Percentiles rank a stretch among this genome's conserved stretches.
Conservation (phyloP, 2,329 filamentous ascomycete species). For the Ceratocystis cacaofunesta region DNA sequence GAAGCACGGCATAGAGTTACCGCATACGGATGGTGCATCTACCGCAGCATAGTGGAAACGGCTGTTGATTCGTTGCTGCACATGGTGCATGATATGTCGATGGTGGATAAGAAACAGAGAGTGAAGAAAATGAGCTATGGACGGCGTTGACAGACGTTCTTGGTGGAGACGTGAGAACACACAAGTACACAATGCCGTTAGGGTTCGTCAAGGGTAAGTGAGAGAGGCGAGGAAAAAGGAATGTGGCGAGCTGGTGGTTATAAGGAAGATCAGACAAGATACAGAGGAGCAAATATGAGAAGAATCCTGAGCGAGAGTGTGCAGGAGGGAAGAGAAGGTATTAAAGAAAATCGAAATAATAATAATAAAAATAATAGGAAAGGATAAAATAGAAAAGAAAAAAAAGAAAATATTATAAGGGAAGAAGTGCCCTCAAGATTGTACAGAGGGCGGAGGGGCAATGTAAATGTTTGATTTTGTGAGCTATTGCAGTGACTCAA, state of each 20-base stretch:
- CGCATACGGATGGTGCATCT: background rate
- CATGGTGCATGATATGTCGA: constrained; percentile 41
- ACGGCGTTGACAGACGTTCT: background rate
- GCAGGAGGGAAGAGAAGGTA: background rate
- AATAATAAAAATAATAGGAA: constrained; percentile 3
- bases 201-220: background rate
- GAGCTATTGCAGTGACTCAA: background rate
- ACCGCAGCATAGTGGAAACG: background rate
- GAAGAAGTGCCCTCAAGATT: background rate
- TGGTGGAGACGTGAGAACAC: background rate
- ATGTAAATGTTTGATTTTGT: background rate
- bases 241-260: background rate
- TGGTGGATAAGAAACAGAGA: background rate
- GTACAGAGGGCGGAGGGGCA: background rate
- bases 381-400: constrained; percentile 3
- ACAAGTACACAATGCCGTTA: background rate
- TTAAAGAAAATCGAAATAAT: background rate
- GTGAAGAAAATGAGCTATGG: background rate
- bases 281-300: background rate
- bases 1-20: background rate
- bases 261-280: background rate
- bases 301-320: background rate
- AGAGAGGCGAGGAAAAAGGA: background rate
- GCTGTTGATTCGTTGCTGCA: background rate
- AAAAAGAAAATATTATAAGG: background rate